Conservation (phyloP, 2,329 filamentous ascomycete genomes). For the Thielaviopsis ethacetica region DNA sequence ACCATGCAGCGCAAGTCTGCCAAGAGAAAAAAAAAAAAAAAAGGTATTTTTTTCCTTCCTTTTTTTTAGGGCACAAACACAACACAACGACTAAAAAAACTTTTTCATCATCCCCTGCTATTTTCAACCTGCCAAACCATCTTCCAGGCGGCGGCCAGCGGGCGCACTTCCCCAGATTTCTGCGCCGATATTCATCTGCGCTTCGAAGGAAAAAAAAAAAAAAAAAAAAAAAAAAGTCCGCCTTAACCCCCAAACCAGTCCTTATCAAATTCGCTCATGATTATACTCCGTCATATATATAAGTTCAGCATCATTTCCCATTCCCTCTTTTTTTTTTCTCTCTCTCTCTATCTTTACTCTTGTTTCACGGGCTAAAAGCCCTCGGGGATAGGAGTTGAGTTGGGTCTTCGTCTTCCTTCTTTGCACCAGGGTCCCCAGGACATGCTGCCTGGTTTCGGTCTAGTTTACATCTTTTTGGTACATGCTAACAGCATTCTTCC, state of each 20-base stretch:
- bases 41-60: too few species aligned
- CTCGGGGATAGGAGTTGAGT: background rate
- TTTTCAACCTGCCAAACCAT: background rate
- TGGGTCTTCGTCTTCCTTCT: background rate
- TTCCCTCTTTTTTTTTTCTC: too few species aligned
- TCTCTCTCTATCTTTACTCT: background rate
- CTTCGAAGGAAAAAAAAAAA: too few species aligned
- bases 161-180: background rate
- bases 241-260: too few species aligned
- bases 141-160: background rate
- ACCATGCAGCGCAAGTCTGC: too few species aligned
- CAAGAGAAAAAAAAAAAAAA: too few species aligned
- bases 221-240: background rate
- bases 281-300: too few species aligned
- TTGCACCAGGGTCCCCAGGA: background rate
- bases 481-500: background rate
- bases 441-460: background rate
- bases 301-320: too few species aligned
- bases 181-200: background rate
- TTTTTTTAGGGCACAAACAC: too few species aligned
- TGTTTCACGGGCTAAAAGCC: too few species aligned
- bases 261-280: too few species aligned
- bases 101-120: background rate
- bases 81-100: too few species aligned
- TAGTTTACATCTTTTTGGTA: background rate